Percentiles rank a stretch among this genome's conserved stretches.
Evolutionary conservation across 345 rosid species (phyloP).

Genomic region (Citrus mangshanensis): DNA sequence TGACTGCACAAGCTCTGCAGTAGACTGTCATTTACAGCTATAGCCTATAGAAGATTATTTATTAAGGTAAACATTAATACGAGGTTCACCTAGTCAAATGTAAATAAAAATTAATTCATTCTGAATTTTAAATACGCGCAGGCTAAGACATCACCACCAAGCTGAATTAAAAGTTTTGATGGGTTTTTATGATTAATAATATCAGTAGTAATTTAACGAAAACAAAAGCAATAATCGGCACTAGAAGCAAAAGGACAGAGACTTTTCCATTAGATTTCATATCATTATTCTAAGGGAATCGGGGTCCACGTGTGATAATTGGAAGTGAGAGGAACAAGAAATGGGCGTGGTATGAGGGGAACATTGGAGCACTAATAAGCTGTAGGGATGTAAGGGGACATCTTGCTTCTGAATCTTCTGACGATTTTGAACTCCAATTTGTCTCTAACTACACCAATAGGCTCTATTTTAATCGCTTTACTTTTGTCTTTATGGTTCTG

Average conservation of each 20-base stretch:
- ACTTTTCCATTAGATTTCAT: neutral
- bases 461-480: neutral
- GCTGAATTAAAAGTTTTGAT: no score
- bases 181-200: no score
- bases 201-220: neutral
- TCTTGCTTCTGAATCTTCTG: constrained; percentile 27
- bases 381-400: constrained; percentile 78
- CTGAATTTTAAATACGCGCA: no score
- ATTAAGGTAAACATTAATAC: neutral
- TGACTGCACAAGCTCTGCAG: no score
- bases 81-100: no score
- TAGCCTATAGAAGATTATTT: neutral
- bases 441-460: constrained; percentile 6
- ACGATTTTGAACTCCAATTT: constrained; percentile 25
- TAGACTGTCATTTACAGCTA: constrained; percentile 15
- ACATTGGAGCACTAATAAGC: constrained; percentile 44
- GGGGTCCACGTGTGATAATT: constrained; percentile 24
- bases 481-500: neutral
- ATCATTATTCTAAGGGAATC: neutral
- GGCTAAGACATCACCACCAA: no score
- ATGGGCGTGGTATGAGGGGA: constrained; percentile 47
- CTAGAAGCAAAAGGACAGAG: neutral
- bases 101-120: no score
- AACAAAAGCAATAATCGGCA: neutral
- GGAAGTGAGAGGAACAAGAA: constrained; percentile 24